Percentiles rank a stretch among this genome's conserved stretches.
phyloP scores from a whole-genome alignment of 2,329 filamentous ascomycete genomes.

The Talaromyces islandicus region DNA sequence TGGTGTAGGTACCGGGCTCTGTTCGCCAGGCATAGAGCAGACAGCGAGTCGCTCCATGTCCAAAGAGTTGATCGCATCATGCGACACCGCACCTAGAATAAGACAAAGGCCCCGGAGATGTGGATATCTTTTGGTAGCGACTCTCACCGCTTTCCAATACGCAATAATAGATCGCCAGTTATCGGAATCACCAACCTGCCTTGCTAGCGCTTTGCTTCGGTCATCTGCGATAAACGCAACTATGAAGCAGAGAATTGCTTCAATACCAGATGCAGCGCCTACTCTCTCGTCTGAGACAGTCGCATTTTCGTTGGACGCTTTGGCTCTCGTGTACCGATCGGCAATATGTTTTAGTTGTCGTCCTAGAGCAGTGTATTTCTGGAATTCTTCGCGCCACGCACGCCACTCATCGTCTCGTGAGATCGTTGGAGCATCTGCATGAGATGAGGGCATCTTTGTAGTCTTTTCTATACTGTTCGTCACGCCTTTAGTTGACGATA shows the following conservation, averaged over 20 bases:
- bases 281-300: slow-evolving; percentile 29
- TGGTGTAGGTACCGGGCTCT: slow-evolving; percentile 36
- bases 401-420: slow-evolving; percentile 31
- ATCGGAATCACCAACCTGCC: slow-evolving; percentile 33
- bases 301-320: slow-evolving; percentile 16
- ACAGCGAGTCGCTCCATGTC: slow-evolving; percentile 40
- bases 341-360: slow-evolving; percentile 43
- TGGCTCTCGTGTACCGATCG: slow-evolving; percentile 26
- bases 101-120: slow-evolving; percentile 39
- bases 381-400: slow-evolving; percentile 38
- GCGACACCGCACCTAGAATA: slow-evolving; percentile 42
- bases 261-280: slow-evolving; percentile 35
- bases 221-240: slow-evolving; percentile 41
- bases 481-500: slow-evolving; percentile 21
- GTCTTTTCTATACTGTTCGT: slow-evolving; percentile 19
- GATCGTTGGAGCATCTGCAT: slow-evolving; percentile 16
- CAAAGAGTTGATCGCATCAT: slow-evolving; percentile 39
- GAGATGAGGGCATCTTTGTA: slow-evolving; percentile 24
- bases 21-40: slow-evolving; percentile 33
- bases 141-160: slow-evolving; percentile 42
- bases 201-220: slow-evolving; percentile 28
- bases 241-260: slow-evolving; percentile 43
- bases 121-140: slow-evolving; percentile 31
- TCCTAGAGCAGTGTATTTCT: slow-evolving; percentile 37
- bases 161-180: slow-evolving; percentile 44